Base-by-base conservation (phyloP, 1,139 yeast genomes). In the Protomyces inouyei region DNA sequence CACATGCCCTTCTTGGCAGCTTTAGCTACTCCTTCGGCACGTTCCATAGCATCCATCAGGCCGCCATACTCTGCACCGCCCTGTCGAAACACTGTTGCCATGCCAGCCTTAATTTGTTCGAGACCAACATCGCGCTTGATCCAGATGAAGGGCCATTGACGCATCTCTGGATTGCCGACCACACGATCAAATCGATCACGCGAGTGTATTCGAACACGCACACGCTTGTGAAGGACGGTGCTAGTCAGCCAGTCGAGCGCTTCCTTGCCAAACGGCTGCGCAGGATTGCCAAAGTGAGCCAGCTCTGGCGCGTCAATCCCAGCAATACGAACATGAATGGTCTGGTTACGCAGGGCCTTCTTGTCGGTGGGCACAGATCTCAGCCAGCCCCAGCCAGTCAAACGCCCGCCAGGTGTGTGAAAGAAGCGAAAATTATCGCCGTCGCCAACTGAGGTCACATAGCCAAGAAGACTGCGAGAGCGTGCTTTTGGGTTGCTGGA, bases 281-380 rank as follows among this genome's bases (percentile, higher is more conserved):
- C 88, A 0, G 96, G 92, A 68, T 88, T 88, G 0, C 99, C 99
- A 76, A 90, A 93, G 77, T 93, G 98, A 1, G 96, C 83, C 52
- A 95, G 77, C 73, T 93, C 99, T 0, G 99, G 99, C 0, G 99
- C 98, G 78, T 93, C 99, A n/a, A 93, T 85, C 0, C 98, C 99
- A 74, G 95, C 88, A 38, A 93, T 76, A 57, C 99, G 79, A 14
- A 95, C 83, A 76, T 83, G 80, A 71, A 81, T 64, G 72, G 87
- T 59, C 76, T 77, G 72, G 32, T 73, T 74, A 68, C 79, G 79
- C 4, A 65, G 60, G 18, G n/a, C 64, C 40, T 63, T 65, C 25
- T 45, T 59, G 76, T 73, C 28, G 71, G 63, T 32, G 18, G 68
- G 67, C 9, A 64, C 40, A 14, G 16, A 68, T 52, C 98, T 77